These are phyloP conservation scores for Wickerhamomyces sydowiorum DNA, from an alignment of 805 yeast species.

Conservation along the genomic window DNA sequence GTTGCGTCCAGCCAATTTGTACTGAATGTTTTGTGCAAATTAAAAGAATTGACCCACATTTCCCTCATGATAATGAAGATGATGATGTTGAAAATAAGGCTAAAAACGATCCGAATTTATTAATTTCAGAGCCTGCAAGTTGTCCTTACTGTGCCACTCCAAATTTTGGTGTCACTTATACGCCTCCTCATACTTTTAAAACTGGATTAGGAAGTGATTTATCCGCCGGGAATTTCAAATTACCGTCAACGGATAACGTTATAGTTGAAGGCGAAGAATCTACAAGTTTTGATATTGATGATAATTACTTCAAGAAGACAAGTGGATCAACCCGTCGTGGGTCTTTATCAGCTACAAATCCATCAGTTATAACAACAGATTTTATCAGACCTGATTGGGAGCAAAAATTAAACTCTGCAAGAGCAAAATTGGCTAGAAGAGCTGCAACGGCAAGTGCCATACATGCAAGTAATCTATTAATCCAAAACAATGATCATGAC, in stretches of 20 bases:
- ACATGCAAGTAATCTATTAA: slow-evolving; percentile 77
- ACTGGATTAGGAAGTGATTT: slow-evolving; percentile 50
- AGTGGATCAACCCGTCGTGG: slow-evolving; percentile 31
- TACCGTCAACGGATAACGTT: slow-evolving; percentile 6
- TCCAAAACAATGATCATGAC: slow-evolving; percentile 34
- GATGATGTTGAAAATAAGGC: slow-evolving; percentile 23
- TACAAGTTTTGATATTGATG: slow-evolving; percentile 8
- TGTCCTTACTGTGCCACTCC: slow-evolving; percentile 93
- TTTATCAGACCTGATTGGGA: slow-evolving; percentile 93
- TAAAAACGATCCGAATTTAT: slow-evolving; percentile 45
- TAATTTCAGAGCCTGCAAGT: slow-evolving; percentile 80
- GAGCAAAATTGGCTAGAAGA: slow-evolving; percentile 71
- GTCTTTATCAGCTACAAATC: slow-evolving; percentile 61
- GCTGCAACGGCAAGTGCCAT: slow-evolving; percentile 94
- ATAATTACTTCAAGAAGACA: slow-evolving; percentile 11
- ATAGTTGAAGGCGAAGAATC: slow-evolving; percentile 9
- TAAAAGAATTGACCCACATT: slow-evolving; percentile 87
- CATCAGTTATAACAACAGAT: slow-evolving; percentile 75
- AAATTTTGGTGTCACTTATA: slow-evolving; percentile 78
- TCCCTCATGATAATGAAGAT: slow-evolving; percentile 69
- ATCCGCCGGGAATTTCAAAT: slow-evolving; percentile 39
- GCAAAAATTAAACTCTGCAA: slow-evolving; percentile 60
- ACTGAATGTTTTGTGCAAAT: slow-evolving; percentile 96
- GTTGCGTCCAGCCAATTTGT: slow-evolving; percentile 92
- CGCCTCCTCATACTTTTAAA: slow-evolving; percentile 48